Evolutionary conservation across 352 stramenopile species (phyloP), one percentile per base, ranked within the genome.

Genomic region (Phytophthora pseudosyringae): DNA sequence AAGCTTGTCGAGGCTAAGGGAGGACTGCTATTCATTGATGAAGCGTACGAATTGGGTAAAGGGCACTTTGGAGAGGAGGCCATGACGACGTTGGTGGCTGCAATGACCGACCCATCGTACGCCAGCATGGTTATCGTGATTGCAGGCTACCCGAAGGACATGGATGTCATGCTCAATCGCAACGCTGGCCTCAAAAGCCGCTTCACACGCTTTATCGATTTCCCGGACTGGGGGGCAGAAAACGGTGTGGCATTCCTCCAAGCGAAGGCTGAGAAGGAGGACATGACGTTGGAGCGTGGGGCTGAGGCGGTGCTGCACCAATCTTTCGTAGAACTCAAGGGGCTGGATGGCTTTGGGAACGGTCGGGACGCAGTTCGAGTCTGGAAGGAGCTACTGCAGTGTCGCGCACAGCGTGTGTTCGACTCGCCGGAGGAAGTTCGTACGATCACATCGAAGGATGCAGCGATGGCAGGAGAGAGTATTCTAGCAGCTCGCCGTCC

Each of bases 1-100:
- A 86, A 98, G 29, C 67, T 98, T 4, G 87, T 93, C 2, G 79
- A 97, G 59, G 95, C 94, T 0, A 83, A 87, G 16, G 96, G 95
- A 11, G 94, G 90, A 16, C 81, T 99, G 43, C 64, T 98, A 5
- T 98, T 98, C 55, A 89, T 98, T 35, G 88, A 98, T 68, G 95
- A 98, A 65, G 87, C 92, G 1, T 98, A 98, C 66, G 94, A 90
- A 18, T 60, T 98, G 6, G 84, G 94, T 2, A 95, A 96, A 79
- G 89, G 76, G 3, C 36, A 56, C 1, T 97, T 71, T 69, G 86
- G 83, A 10, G 89, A 92, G 38, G 90, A 98, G 68, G 94, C 89
- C 4, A 95, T 97, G 77, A 95, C 95, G 56, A 91, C 89, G 12
- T 66, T 98, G 1, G 86, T 98, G 1, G 90, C 89, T 21, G 86